A percentile compares a stretch with the other conserved stretches of the same genome.
phyloP scores from a whole-genome alignment of 805 yeast species.

The Hanseniaspora hatyaiensis region DNA sequence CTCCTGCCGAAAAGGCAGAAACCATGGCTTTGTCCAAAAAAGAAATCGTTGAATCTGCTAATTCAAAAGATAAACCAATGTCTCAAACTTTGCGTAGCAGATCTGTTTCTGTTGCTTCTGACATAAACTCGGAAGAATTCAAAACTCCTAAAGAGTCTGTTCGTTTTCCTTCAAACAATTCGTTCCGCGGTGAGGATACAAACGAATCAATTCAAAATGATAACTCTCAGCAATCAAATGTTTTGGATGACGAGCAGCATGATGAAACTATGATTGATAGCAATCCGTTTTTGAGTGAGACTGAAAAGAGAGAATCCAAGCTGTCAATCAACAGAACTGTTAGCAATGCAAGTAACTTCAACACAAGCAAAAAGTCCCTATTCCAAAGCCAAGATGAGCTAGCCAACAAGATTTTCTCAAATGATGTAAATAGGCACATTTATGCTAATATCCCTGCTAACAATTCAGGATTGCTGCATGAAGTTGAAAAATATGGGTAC shows the following conservation, averaged over 20 bases:
- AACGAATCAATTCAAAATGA: no score
- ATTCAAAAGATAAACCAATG: no score
- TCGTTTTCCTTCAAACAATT: no score
- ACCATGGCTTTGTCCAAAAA: no score
- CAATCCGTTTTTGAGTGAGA: conserved; percentile 9
- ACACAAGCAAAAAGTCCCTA: not conserved
- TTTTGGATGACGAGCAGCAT: not conserved
- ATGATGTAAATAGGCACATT: conserved; percentile 1
- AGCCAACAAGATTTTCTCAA: not conserved
- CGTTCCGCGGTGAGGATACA: no score
- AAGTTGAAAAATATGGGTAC: conserved; percentile 4
- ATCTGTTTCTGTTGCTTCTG: no score
- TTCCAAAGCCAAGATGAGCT: not conserved
- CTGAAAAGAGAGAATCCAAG: conserved; percentile 5
- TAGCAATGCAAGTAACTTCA: no score
- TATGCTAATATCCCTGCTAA: not conserved
- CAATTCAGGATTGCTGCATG: conserved; percentile 7
- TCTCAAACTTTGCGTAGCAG: no score
- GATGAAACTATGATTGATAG: not conserved
- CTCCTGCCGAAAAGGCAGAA: not conserved
- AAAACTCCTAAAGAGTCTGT: no score
- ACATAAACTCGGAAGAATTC: no score
- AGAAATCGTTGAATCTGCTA: no score
- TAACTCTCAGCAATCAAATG: no score
- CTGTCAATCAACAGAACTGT: not conserved